Evolutionary conservation across 306 rosid species (phyloP).

Genomic region (Inga leiocalycina): DNA sequence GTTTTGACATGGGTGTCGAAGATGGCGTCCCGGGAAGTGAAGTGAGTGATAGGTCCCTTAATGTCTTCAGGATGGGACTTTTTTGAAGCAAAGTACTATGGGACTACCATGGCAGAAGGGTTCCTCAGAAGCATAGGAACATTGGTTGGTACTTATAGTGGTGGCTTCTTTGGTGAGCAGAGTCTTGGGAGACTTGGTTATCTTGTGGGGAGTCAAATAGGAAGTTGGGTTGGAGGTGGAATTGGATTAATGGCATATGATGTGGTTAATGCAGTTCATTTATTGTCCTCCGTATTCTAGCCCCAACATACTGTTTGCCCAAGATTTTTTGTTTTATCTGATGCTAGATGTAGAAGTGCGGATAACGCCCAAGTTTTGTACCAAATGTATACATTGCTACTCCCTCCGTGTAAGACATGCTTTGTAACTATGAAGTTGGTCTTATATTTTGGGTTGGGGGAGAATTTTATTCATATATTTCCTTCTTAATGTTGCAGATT

Average conservation of each 20-base stretch:
- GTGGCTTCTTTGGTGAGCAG: slow-evolving; percentile 76
- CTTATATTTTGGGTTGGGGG: too few species aligned
- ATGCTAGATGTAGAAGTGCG: slow-evolving; percentile 9
- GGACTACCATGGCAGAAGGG: slow-evolving; percentile 73
- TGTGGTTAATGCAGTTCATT: slow-evolving; percentile 70
- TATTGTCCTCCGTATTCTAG: slow-evolving; percentile 45
- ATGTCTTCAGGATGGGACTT: slow-evolving; percentile 97
- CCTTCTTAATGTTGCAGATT: slow-evolving; percentile 2
- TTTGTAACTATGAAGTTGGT: too few species aligned
- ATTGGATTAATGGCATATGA: slow-evolving; percentile 83
- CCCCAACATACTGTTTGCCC: slow-evolving; percentile 18
- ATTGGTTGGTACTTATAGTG: slow-evolving; percentile 70
- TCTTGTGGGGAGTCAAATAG: slow-evolving; percentile 87
- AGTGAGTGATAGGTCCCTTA: slow-evolving; percentile 77
- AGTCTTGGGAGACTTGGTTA: slow-evolving; percentile 84
- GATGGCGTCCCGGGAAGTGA: slow-evolving; percentile 66
- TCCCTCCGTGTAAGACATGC: too few species aligned
- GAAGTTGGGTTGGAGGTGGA: slow-evolving; percentile 94
- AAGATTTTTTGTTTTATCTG: neutral
- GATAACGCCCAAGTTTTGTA: neutral
- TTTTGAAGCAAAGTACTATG: slow-evolving; percentile 82
- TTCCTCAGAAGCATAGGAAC: slow-evolving; percentile 79
- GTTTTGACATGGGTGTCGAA: slow-evolving; percentile 86
- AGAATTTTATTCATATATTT: neutral
- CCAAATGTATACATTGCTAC: neutral